Conservation (phyloP, 2,329 filamentous ascomycete species). For the Colletotrichum shisoi region DNA sequence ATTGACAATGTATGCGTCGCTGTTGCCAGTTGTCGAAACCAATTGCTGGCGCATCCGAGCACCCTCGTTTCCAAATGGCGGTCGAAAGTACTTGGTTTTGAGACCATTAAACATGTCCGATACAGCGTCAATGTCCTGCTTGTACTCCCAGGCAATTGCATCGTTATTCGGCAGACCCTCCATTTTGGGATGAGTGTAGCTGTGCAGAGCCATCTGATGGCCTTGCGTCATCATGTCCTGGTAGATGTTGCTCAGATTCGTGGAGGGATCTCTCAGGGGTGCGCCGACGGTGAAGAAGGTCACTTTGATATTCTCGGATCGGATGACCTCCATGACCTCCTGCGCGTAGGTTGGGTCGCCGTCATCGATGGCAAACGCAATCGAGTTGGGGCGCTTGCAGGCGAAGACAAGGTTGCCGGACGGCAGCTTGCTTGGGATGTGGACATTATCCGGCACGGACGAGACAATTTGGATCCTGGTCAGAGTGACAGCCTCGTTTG, state of each 20-base stretch:
- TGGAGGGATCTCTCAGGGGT: constrained; percentile 64
- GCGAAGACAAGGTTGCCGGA: constrained; percentile 68
- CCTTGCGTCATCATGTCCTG: constrained; percentile 67
- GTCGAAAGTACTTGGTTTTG: constrained; percentile 67
- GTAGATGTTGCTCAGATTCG: constrained; percentile 71
- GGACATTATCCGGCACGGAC: constrained; percentile 59
- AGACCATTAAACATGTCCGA: constrained; percentile 48
- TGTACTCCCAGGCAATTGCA: constrained; percentile 69
- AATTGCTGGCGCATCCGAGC: constrained; percentile 71
- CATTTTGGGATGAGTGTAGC: constrained; percentile 72
- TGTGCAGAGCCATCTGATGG: constrained; percentile 74
- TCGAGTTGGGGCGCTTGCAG: constrained; percentile 73
- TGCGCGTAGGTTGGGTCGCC: constrained; percentile 59
- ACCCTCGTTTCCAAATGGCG: constrained; percentile 73
- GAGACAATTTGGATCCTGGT: constrained; percentile 68
- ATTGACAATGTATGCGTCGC: constrained; percentile 67
- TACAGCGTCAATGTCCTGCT: constrained; percentile 63
- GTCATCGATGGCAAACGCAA: constrained; percentile 77
- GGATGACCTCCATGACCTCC: constrained; percentile 65
- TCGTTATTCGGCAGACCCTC: constrained; percentile 62
- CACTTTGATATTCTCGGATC: constrained; percentile 68
- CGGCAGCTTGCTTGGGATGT: constrained; percentile 66
- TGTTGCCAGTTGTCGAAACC: constrained; percentile 58
- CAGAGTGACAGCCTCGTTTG: constrained; percentile 58
- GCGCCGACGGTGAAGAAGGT: constrained; percentile 77